Conservation (phyloP, 2,329 filamentous ascomycete species). For the Aspergillus ustus region DNA sequence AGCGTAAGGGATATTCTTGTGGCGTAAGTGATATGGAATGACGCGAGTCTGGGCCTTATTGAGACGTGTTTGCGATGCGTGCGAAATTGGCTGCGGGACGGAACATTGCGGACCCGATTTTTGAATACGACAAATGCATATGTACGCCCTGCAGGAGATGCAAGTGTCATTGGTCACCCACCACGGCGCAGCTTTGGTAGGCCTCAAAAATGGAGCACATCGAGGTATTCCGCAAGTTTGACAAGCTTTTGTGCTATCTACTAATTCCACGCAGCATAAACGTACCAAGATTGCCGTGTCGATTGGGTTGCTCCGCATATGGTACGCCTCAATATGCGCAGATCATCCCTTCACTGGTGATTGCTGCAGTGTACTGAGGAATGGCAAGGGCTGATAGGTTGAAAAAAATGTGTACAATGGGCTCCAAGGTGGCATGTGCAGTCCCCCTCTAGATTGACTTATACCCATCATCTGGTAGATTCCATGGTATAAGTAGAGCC, state of each 20-base stretch:
- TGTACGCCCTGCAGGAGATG: not conserved
- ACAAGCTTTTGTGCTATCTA: not conserved
- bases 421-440: not conserved
- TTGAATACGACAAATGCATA: no score
- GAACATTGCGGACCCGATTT: no score
- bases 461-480: not conserved
- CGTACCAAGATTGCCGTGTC: no score
- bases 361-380: not conserved
- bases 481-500: conserved; percentile 1
- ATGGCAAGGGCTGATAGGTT: no score
- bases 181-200: not conserved
- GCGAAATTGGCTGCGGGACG: no score
- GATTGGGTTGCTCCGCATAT: not conserved
- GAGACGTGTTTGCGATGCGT: no score
- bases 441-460: not conserved
- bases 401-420: not conserved
- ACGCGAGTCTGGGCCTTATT: no score
- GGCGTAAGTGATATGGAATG: no score
- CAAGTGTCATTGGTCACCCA: not conserved
- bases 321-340: conserved; percentile 2
- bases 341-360: not conserved
- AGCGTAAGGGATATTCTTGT: no score
- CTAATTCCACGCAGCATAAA: no score
- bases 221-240: no score
- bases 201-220: not conserved